phyloP scores from a whole-genome alignment of 2,329 filamentous ascomycete species.

The Aureobasidium lini region DNA sequence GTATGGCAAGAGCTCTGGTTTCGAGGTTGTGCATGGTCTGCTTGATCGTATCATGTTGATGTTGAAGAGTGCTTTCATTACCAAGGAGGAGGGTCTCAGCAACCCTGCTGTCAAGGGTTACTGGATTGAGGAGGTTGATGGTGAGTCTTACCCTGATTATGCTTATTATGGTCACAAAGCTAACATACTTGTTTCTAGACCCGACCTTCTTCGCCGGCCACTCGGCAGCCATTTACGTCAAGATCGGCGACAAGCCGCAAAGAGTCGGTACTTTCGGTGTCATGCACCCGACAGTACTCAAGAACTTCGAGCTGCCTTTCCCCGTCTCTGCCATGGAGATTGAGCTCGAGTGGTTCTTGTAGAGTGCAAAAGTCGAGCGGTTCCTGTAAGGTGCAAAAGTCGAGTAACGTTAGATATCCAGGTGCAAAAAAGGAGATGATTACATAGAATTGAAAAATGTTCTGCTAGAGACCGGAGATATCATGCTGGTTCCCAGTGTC shows the following conservation, averaged over 20 bases:
- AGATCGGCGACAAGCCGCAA: conserved; percentile 61
- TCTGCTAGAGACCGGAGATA: no score
- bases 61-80: conserved; percentile 76
- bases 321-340: conserved; percentile 65
- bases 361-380: neutral
- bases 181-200: conserved; percentile 39
- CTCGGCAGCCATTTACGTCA: conserved; percentile 74
- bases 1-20: conserved; percentile 90
- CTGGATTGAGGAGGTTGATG: conserved; percentile 89
- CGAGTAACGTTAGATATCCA: neutral
- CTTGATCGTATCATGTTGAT: conserved; percentile 88
- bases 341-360: conserved; percentile 13
- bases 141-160: no score
- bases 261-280: conserved; percentile 89
- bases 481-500: no score
- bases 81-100: conserved; percentile 60
- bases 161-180: no score
- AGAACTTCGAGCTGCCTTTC: conserved; percentile 89
- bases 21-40: conserved; percentile 91
- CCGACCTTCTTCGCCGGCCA: conserved; percentile 88
- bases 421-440: neutral
- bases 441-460: no score
- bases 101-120: conserved; percentile 53
- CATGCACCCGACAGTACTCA: conserved; percentile 82
- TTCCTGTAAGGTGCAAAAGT: neutral